Evolutionary conservation across 129 eudicot genomes (phyloP), one percentile per base, ranked within the genome.

Genomic region (Tagetes patula): DNA sequence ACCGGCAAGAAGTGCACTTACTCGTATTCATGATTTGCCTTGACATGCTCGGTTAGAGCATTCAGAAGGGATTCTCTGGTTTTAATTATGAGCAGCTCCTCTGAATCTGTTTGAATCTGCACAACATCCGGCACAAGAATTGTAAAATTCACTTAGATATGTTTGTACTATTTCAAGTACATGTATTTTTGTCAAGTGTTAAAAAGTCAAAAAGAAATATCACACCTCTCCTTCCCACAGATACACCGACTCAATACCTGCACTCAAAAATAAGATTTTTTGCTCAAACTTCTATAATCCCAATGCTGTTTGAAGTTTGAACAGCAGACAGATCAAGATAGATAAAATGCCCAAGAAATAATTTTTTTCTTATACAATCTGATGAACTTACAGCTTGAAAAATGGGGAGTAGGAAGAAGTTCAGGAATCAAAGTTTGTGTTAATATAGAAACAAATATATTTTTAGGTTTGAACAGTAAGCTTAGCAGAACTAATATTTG

Each of bases 21-120:
- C 99, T 90, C 97, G 33, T 95, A 95, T 83, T 95, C 99, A 82
- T 95, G 99, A 80, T 90, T 95, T 69, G 85, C 91, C 78, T 86
- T 88, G 71, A 95, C 97, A 83, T 95, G 99, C 75, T 86, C 97
- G 3, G 92, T 90, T 71, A 95, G 75, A n/a, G 91, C 89, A 69
- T 79, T 83, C 72, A 95, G 72, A 74, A 90, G 97, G 50, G 99
- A 88, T 68, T 90, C 99, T 88, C 99, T 83, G 11, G 99, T 95
- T 82, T 95, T 95, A 83, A 95, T 90, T 77, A 95, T 88, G n/a
- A 95, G 97, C 80, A 95, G 80, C 77, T 95, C 97, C 84, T 95
- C 99, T 8, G 93, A 77, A 82, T 90, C 99, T 30, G 90, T 85
- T 76, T 95, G 96, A 75, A 95, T 85, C 99, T 95, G 87, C 53